phyloP scores from a whole-genome alignment of 1,284 basidiomycete genomes.

The Ustilago hordei region DNA sequence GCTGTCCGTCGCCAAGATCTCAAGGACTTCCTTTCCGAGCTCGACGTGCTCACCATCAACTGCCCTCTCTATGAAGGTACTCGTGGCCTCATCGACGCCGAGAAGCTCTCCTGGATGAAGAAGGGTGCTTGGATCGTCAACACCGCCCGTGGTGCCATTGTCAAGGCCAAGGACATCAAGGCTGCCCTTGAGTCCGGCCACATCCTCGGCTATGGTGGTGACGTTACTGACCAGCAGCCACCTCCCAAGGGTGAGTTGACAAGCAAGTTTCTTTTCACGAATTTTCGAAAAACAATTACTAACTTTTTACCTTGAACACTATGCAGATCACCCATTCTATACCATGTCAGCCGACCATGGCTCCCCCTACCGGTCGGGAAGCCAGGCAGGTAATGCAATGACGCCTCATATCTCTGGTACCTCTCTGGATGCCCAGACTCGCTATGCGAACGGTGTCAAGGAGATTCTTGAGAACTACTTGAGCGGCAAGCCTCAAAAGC shows the following conservation, averaged over 20 bases:
- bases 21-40: constrained; percentile 83
- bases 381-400: constrained; percentile 75
- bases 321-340: constrained; percentile 79
- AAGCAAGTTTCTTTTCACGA: not conserved
- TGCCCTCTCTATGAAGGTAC: constrained; percentile 91
- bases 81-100: constrained; percentile 76
- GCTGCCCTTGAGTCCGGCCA: constrained; percentile 83
- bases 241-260: constrained; percentile 72
- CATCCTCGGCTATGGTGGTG: constrained; percentile 75
- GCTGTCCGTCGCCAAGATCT: constrained; percentile 84
- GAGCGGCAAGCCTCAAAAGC: constrained; percentile 75
- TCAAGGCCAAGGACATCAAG: constrained; percentile 83
- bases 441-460: constrained; percentile 85
- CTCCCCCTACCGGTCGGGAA: constrained; percentile 75
- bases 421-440: constrained; percentile 87
- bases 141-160: constrained; percentile 93
- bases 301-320: not conserved
- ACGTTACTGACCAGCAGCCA: constrained; percentile 69
- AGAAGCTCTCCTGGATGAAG: constrained; percentile 90
- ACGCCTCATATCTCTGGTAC: constrained; percentile 72
- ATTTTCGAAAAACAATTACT: not conserved
- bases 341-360: not conserved
- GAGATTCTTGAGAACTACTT: constrained; percentile 86
- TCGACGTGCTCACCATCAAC: constrained; percentile 88
- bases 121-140: constrained; percentile 87